Conservation (phyloP, 108 stramenopile species). For the Skeletonema potamos region DNA sequence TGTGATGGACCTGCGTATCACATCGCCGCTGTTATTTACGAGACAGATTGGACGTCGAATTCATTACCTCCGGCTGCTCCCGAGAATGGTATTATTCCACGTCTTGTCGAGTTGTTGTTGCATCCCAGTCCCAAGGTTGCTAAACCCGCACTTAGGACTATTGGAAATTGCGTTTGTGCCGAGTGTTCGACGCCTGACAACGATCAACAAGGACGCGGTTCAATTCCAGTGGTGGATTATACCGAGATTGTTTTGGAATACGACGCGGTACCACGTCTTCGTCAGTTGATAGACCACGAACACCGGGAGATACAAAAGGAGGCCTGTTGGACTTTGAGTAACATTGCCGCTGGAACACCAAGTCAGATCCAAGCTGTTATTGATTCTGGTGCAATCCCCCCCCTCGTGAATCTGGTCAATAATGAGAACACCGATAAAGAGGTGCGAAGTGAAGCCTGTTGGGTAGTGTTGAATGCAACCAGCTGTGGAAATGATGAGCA, state of each 20-base stretch:
- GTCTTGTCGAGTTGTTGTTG: conserved; percentile 87
- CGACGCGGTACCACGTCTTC: conserved; percentile 86
- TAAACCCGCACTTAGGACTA: conserved; percentile 93
- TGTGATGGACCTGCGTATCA: conserved; percentile 94
- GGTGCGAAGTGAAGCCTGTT: conserved; percentile 96
- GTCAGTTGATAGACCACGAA: conserved; percentile 80
- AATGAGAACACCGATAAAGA: conserved; percentile 84
- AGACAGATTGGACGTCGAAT: conserved; percentile 16
- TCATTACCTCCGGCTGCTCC: conserved; percentile 5
- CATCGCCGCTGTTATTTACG: conserved; percentile 89
- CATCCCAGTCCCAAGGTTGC: conserved; percentile 91
- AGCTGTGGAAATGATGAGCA: conserved; percentile 94
- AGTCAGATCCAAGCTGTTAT: conserved; percentile 96
- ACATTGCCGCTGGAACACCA: conserved; percentile 97
- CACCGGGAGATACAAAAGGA: conserved; percentile 98
- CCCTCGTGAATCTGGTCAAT: conserved; percentile 85
- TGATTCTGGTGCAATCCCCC: conserved; percentile 91
- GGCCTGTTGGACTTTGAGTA: conserved; percentile 96
- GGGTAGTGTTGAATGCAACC: conserved; percentile 97
- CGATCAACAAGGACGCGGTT: conserved; percentile 50
- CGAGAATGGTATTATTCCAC: conserved; percentile 79
- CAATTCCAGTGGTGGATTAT: conserved; percentile 76
- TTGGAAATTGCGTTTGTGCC: conserved; percentile 97
- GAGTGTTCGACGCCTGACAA: conserved; percentile 63
- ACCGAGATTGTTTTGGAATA: conserved; percentile 94